These are phyloP conservation scores for Huntiella decipiens DNA, from an alignment of 2,329 filamentous ascomycete genomes.

Conservation along the genomic window DNA sequence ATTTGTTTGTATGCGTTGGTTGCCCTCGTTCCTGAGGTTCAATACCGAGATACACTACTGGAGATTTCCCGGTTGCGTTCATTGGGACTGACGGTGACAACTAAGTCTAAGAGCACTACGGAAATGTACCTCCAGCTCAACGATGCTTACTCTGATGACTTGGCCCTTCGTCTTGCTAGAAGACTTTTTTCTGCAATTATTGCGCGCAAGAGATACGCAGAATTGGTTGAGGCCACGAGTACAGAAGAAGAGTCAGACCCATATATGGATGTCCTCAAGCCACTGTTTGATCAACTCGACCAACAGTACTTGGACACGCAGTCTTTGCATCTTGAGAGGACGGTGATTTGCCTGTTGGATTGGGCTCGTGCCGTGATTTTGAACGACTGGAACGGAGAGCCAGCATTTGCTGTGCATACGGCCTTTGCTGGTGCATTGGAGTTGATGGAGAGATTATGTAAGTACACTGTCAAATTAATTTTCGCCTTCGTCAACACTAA, in stretches of 20 bases:
- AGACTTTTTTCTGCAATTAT: constrained; percentile 39
- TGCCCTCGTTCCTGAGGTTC: constrained; percentile 33
- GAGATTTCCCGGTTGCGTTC: constrained; percentile 43
- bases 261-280: constrained; percentile 26
- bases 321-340: constrained; percentile 6
- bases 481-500: constrained; percentile 1
- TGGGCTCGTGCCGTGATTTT: constrained; percentile 60
- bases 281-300: constrained; percentile 34
- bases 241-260: constrained; percentile 18
- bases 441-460: constrained; percentile 54
- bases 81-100: constrained; percentile 31
- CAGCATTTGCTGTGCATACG: constrained; percentile 49
- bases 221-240: constrained; percentile 19
- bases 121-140: constrained; percentile 28
- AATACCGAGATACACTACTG: constrained; percentile 28
- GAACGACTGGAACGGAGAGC: constrained; percentile 61
- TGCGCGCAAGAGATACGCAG: constrained; percentile 30
- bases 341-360: constrained; percentile 33
- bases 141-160: constrained; percentile 41
- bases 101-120: constrained; percentile 6
- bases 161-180: constrained; percentile 38
- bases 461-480: constrained; percentile 18
- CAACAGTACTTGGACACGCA: constrained; percentile 22
- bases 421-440: constrained; percentile 60
- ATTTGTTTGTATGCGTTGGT: constrained; percentile 45